Conservation (phyloP, 768 basidiomycete species). For the Dacryopinax spathularia region DNA sequence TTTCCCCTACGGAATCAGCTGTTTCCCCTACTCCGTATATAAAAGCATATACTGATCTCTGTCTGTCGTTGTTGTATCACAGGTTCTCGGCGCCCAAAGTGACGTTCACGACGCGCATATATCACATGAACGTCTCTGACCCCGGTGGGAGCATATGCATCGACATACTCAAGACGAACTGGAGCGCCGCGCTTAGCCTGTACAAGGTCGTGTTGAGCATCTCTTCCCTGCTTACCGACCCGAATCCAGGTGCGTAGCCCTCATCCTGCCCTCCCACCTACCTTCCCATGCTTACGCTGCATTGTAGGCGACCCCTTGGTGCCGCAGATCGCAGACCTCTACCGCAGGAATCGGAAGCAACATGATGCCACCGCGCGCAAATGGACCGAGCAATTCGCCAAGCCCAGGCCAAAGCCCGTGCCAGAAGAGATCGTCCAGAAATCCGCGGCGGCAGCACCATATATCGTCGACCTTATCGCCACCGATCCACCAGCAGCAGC, state of each 20-base stretch:
- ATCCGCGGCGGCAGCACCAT: neutral
- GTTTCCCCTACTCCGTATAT: too few species aligned
- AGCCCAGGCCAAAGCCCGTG: slow-evolving; percentile 6
- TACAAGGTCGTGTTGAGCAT: slow-evolving; percentile 92
- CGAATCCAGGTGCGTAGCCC: slow-evolving; percentile 64
- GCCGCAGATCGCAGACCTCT: slow-evolving; percentile 58
- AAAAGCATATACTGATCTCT: too few species aligned
- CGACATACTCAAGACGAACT: slow-evolving; percentile 84
- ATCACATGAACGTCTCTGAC: slow-evolving; percentile 57
- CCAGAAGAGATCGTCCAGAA: neutral
- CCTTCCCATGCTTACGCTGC: neutral
- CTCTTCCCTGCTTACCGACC: slow-evolving; percentile 83
- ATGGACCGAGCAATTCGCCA: slow-evolving; percentile 62
- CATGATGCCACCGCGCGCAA: slow-evolving; percentile 67
- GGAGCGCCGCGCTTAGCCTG: slow-evolving; percentile 86
- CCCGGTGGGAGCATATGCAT: slow-evolving; percentile 46
- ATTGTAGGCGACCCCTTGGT: slow-evolving; percentile 27
- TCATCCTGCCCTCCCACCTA: neutral
- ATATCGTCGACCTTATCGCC: neutral
- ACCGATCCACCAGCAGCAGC: too few species aligned
- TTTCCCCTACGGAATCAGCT: too few species aligned
- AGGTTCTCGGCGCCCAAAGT: slow-evolving; percentile 12
- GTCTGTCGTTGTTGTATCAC: too few species aligned
- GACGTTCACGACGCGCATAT: slow-evolving; percentile 36
- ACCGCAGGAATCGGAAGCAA: slow-evolving; percentile 43